A percentile compares a stretch with the other conserved stretches of the same genome.
These are phyloP conservation scores for Irpex rosettiformis DNA, from an alignment of 1,284 basidiomycete genomes.

Conservation along the genomic window DNA sequence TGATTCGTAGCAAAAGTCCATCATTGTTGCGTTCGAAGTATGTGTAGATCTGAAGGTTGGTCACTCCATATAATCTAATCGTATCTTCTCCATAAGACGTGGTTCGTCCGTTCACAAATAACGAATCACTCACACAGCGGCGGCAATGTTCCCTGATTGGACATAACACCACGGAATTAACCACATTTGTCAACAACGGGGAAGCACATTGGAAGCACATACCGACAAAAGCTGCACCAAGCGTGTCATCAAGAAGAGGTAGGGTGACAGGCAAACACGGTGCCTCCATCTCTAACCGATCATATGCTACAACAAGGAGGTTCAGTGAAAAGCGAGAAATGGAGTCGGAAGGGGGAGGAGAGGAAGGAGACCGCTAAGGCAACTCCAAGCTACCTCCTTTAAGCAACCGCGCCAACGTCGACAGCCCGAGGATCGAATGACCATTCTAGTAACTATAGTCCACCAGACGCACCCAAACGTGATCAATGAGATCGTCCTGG, in stretches of 20 bases:
- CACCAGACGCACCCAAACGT: not conserved
- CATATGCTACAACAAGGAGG: not conserved
- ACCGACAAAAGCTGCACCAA: slow-evolving; percentile 10
- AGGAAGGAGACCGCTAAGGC: not conserved
- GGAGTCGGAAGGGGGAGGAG: not conserved
- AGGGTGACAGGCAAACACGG: not conserved
- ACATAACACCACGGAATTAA: not conserved
- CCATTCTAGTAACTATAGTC: not conserved
- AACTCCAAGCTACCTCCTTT: not conserved
- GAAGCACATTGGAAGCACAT: not conserved
- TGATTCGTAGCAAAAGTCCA: not conserved
- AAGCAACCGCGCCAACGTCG: not conserved
- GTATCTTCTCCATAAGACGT: not conserved
- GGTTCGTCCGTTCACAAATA: not conserved
- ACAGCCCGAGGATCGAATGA: not conserved
- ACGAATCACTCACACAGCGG: slow-evolving; percentile 1
- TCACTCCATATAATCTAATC: slow-evolving; percentile 17
- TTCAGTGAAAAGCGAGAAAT: too few relatives aligned
- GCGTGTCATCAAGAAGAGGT: slow-evolving; percentile 2
- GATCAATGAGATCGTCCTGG: not conserved
- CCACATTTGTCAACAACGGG: not conserved
- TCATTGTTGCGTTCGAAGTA: slow-evolving; percentile 14
- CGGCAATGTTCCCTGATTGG: slow-evolving; percentile 2
- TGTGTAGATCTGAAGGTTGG: slow-evolving; percentile 18
- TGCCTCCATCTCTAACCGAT: not conserved